A percentile compares a stretch with the other conserved stretches of the same genome.
Conservation (phyloP, 305 asterid genomes). For the Plantago coronopus region DNA sequence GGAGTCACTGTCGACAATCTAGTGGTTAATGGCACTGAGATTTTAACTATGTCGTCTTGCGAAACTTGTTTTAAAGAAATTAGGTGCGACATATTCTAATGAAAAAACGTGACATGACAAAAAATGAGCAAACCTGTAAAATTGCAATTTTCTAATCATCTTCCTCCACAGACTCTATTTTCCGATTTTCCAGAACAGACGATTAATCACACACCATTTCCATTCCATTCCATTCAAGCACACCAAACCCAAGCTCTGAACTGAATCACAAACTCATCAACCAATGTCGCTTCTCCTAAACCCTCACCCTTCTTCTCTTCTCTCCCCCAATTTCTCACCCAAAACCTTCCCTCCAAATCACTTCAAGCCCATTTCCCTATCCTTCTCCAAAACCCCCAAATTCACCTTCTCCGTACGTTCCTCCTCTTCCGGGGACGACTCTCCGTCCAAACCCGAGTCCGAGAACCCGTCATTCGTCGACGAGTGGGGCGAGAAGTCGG, state of each 20-base stretch:
- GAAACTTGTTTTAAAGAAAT: too few species aligned
- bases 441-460: slow-evolving; percentile 24
- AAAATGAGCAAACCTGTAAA: too few species aligned
- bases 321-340: slow-evolving; percentile 13
- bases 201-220: background rate
- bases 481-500: slow-evolving; percentile 85
- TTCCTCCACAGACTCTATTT: background rate
- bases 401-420: slow-evolving; percentile 31
- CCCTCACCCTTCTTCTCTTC: slow-evolving; percentile 28
- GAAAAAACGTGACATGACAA: too few species aligned
- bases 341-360: slow-evolving; percentile 22
- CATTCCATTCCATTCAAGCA: background rate
- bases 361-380: slow-evolving; percentile 21
- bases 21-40: too few species aligned
- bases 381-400: slow-evolving; percentile 28
- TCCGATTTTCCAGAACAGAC: background rate
- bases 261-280: background rate
- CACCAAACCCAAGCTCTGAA: background rate
- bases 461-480: slow-evolving; percentile 39
- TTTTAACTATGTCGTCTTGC: too few species aligned
- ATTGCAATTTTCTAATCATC: background rate
- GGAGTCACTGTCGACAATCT: too few species aligned
- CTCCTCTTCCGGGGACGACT: slow-evolving; percentile 30
- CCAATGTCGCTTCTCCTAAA: slow-evolving; percentile 42
- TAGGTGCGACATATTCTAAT: too few species aligned